Percentiles rank a stretch among this genome's conserved stretches.
These are phyloP conservation scores for Ceraceosorus bombacis DNA, from an alignment of 1,284 basidiomycete species.

Conservation along the genomic window DNA sequence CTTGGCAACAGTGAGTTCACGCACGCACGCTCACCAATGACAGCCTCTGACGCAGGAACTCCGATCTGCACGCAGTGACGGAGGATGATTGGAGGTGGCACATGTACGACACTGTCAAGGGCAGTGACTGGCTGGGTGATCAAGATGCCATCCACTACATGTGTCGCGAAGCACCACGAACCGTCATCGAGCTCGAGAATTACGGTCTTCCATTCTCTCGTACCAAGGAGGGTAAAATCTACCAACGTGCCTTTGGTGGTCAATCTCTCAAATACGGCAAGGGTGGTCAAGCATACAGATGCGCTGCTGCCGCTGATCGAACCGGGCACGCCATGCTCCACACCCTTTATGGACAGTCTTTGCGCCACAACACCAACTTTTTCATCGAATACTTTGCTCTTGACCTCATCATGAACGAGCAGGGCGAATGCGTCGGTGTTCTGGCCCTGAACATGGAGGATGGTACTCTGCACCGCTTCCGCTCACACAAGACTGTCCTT, in stretches of 20 bases:
- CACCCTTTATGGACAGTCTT: conserved; percentile 96
- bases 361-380: conserved; percentile 98
- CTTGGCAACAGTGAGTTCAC: conserved; percentile 65
- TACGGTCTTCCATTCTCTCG: conserved; percentile 98
- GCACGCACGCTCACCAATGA: background rate
- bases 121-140: conserved; percentile 99
- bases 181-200: conserved; percentile 94
- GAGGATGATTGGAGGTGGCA: conserved; percentile 95
- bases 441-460: conserved; percentile 99
- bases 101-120: conserved; percentile 99
- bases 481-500: conserved; percentile 94
- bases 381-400: conserved; percentile 98
- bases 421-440: conserved; percentile 97
- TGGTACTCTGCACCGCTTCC: conserved; percentile 96
- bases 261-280: conserved; percentile 96
- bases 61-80: conserved; percentile 26
- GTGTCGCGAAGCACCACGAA: conserved; percentile 88
- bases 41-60: background rate
- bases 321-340: conserved; percentile 98
- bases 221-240: conserved; percentile 98
- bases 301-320: conserved; percentile 96
- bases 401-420: conserved; percentile 88
- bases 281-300: conserved; percentile 98
- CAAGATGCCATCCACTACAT: conserved; percentile 99
- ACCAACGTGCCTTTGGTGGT: conserved; percentile 98